Evolutionary conservation across 495 filamentous ascomycete species (phyloP).

Genomic region (Podospora tetraspora): DNA sequence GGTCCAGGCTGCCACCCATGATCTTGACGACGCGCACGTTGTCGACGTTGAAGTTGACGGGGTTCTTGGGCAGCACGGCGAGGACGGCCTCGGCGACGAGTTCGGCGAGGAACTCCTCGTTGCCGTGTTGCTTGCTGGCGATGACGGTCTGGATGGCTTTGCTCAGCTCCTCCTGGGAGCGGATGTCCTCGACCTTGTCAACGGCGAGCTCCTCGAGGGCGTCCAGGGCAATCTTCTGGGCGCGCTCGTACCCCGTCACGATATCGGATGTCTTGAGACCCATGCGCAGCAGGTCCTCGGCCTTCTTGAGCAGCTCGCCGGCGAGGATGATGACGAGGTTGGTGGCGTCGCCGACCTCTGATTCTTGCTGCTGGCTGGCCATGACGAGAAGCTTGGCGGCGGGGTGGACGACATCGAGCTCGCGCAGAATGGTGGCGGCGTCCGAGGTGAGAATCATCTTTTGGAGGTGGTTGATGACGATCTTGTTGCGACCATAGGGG

Average conservation of each 20-base stretch:
- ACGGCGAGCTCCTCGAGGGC: conserved; percentile 82
- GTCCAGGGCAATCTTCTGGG: conserved; percentile 79
- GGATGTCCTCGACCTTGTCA: conserved; percentile 82
- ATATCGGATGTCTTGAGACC: conserved; percentile 97
- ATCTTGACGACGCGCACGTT: conserved; percentile 99
- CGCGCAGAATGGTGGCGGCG: conserved; percentile 92
- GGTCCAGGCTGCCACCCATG: conserved; percentile 92
- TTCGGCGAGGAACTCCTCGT: conserved; percentile 76
- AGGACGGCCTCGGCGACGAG: conserved; percentile 92
- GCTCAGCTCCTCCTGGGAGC: conserved; percentile 71
- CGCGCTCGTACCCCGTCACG: conserved; percentile 90
- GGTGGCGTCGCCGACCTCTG: conserved; percentile 98
- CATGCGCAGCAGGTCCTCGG: conserved; percentile 91
- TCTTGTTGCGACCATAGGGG: conserved; percentile 98
- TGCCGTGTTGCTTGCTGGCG: conserved; percentile 92
- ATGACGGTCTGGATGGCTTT: conserved; percentile 96
- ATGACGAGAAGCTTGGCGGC: conserved; percentile 98
- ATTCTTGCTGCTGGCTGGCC: conserved; percentile 97
- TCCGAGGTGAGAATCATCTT: conserved; percentile 99
- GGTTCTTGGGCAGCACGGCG: conserved; percentile 92
- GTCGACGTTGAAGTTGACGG: conserved; percentile 98
- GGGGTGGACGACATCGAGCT: conserved; percentile 97
- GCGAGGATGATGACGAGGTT: conserved; percentile 96
- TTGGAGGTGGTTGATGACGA: conserved; percentile 99
- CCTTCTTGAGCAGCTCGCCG: conserved; percentile 94